Base-by-base conservation (phyloP, 2,329 filamentous ascomycete species). In the Microdochium trichocladiopsis region DNA sequence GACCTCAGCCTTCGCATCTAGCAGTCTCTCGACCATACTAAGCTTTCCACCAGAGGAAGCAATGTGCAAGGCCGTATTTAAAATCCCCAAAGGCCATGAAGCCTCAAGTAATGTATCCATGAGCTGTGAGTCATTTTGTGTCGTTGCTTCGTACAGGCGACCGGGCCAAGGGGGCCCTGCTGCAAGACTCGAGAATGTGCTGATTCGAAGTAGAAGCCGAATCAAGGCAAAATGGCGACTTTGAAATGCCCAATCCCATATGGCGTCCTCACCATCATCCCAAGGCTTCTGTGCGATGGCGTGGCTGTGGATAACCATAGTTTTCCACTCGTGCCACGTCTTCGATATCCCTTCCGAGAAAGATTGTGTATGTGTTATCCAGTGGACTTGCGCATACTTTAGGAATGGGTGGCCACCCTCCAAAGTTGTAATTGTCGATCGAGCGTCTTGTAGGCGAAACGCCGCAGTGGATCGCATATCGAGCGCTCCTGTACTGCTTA, bases 351-450 rank as follows among this genome's bases (percentile, higher is more conserved):
- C 14, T 5, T 50, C 3, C 14, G 36, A 31, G 33, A 59, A 59
- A 8, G 49, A 23, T 36, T 25, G 48, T 9, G 57, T 53, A 18
- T 59, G 56, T 2, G 21, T 1, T 28, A 59, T 52, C 53, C 55
- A 58, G 49, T 55, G 22, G 2, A 18, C 47, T 48, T 53, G 48
- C 5, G 56, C 55, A 41, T 58, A 59, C 9, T 54, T 50, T 18
- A 52, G 28, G 47, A 54, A 58, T 3, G 51, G 48, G 25, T 55
- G 47, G 22, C 4, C 22, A 18, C 25, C 11, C 21, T 31, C 5
- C 14, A 54, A 8, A 22, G 3, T 49, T 5, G 18, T n/a, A n/a
- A n/a, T n/a, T 14, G 47, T 2, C 25, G 14, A 18, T n/a, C 14
- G 25, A n/a, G 24, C 8, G 28, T 9, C 23, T n/a, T n/a, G n/a